Percentiles rank a stretch among this genome's conserved stretches.
These are phyloP conservation scores for Tylopilus felleus DNA, from an alignment of 768 basidiomycete species.

Conservation along the genomic window DNA sequence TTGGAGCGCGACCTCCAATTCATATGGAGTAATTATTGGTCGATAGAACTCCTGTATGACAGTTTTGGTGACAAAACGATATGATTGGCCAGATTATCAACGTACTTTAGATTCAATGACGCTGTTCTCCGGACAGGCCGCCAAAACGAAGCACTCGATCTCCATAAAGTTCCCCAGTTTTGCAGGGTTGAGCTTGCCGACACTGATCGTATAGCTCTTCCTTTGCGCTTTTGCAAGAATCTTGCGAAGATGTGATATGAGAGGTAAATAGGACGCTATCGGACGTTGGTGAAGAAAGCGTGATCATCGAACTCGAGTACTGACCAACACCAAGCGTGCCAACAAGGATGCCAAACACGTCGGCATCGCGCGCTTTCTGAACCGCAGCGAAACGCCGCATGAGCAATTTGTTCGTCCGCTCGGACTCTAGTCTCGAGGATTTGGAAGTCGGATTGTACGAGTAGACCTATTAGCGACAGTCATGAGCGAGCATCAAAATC, in stretches of 20 bases:
- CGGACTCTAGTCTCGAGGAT: constrained; percentile 54
- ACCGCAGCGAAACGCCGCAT: constrained; percentile 88
- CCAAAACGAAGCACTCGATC: constrained; percentile 92
- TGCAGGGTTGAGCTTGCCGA: constrained; percentile 91
- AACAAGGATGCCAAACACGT: constrained; percentile 93
- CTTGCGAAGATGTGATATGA: constrained; percentile 77
- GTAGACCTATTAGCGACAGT: constrained; percentile 52
- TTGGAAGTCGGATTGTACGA: constrained; percentile 64
- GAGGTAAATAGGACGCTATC: constrained; percentile 77
- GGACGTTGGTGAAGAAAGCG: neutral
- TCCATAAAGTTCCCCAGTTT: constrained; percentile 96
- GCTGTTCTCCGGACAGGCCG: constrained; percentile 93
- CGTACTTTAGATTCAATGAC: constrained; percentile 67
- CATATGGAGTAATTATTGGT: constrained; percentile 93
- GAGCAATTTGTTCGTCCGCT: constrained; percentile 72
- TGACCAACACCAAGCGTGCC: constrained; percentile 88
- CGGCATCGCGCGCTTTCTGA: constrained; percentile 86
- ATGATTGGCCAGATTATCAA: neutral
- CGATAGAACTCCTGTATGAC: constrained; percentile 74
- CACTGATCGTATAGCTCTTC: constrained; percentile 92
- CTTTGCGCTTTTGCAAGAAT: constrained; percentile 66
- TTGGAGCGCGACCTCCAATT: constrained; percentile 77
- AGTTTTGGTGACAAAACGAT: neutral
- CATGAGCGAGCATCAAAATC: neutral
- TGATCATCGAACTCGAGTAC: constrained; percentile 19